Conservation (phyloP, 352 stramenopile genomes). For the Phytophthora podocarpi region DNA sequence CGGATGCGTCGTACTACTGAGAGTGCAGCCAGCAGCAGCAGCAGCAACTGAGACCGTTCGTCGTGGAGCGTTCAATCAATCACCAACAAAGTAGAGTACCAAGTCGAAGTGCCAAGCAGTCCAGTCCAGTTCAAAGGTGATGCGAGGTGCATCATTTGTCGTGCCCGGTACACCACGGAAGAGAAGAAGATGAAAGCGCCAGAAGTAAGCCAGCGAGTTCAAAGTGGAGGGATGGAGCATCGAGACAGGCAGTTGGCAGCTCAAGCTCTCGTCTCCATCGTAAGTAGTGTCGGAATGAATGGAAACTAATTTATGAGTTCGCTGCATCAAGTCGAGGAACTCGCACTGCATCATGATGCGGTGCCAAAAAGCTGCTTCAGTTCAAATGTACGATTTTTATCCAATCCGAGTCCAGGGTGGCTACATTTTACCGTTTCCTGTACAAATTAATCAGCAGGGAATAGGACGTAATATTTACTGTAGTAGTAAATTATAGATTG, state of each 20-base stretch:
- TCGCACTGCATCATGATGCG: no score
- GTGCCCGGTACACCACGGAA: background rate
- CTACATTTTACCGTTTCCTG: constrained; percentile 8
- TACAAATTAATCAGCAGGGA: background rate
- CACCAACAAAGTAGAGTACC: constrained; percentile 12
- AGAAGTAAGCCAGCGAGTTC: constrained; percentile 4
- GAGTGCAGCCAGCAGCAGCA: background rate
- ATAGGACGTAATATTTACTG: no score
- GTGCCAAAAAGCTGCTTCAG: background rate
- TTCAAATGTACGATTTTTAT: constrained; percentile 9
- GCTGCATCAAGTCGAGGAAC: no score
- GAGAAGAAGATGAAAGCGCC: constrained; percentile 8
- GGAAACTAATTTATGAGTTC: constrained; percentile 51
- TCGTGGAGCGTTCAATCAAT: background rate
- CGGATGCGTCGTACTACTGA: constrained; percentile 43
- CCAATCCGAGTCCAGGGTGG: constrained; percentile 17
- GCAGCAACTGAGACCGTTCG: background rate
- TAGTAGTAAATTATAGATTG: no score
- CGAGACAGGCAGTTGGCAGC: background rate
- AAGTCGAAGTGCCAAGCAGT: constrained; percentile 10
- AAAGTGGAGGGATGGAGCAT: constrained; percentile 20
- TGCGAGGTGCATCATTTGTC: constrained; percentile 7
- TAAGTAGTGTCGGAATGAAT: constrained; percentile 36
- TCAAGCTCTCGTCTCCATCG: constrained; percentile 1
- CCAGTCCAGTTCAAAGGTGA: background rate